Percentiles rank a stretch among this genome's conserved stretches.
These are phyloP conservation scores for Sherardia arvensis DNA, from an alignment of 257 asterid genomes.

Conservation along the genomic window DNA sequence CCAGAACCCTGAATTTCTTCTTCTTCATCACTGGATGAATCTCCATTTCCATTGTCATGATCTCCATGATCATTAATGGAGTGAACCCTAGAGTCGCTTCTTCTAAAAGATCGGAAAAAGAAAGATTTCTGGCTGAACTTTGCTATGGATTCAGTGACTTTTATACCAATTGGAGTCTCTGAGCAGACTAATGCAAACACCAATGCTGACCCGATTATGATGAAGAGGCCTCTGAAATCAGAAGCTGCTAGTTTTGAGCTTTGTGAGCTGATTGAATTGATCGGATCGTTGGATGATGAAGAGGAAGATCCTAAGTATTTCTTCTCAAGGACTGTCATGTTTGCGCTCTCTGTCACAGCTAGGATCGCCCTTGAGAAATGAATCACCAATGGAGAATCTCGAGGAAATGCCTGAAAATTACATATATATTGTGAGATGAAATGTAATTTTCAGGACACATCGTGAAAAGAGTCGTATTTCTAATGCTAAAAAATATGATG, in stretches of 20 bases:
- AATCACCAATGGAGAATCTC: constrained; percentile 26
- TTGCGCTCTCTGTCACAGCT: constrained; percentile 28
- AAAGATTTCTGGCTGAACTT: background rate
- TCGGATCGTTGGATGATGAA: constrained; percentile 31
- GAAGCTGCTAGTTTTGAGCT: constrained; percentile 28
- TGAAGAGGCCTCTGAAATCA: constrained; percentile 47
- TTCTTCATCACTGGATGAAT: background rate
- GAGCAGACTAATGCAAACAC: constrained; percentile 33
- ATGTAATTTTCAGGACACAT: no score
- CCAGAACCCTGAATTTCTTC: background rate
- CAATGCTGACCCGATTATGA: constrained; percentile 32
- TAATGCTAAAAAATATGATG: background rate
- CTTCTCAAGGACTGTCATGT: constrained; percentile 22
- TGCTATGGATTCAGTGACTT: background rate
- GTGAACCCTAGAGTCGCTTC: background rate
- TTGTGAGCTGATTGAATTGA: constrained; percentile 28
- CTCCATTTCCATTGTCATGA: background rate
- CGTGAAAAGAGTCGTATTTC: background rate
- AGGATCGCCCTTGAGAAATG: constrained; percentile 43
- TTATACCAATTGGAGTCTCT: constrained; percentile 17
- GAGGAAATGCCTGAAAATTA: constrained; percentile 33
- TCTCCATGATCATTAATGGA: background rate
- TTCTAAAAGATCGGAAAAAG: background rate
- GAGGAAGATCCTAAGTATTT: constrained; percentile 34
- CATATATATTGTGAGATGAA: background rate